These are phyloP conservation scores for Penicillium arizonense DNA, from an alignment of 495 filamentous ascomycete species.

Conservation along the genomic window DNA sequence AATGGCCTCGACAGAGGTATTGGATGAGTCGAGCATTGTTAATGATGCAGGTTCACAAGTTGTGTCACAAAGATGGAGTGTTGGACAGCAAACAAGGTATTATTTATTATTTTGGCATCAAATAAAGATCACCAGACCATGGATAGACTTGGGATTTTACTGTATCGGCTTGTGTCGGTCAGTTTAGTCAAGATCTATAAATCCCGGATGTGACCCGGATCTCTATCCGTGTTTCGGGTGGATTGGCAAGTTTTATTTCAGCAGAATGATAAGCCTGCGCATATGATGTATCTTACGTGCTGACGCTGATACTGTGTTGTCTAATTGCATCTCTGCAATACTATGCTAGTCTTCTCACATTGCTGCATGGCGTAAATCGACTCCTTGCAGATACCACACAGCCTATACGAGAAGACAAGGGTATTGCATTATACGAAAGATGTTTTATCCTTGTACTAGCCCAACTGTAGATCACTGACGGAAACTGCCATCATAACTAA, in stretches of 20 bases:
- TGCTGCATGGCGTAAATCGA: no score
- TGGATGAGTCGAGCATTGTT: conserved; percentile 68
- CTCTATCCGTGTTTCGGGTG: conserved; percentile 18
- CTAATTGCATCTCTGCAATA: no score
- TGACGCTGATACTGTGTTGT: no score
- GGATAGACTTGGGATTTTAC: not conserved
- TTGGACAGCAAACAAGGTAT: not conserved
- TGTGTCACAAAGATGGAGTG: not conserved
- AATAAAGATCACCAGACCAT: no score
- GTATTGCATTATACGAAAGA: no score
- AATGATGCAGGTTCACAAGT: not conserved
- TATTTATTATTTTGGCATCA: not conserved
- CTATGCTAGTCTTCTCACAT: no score
- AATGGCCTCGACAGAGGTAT: conserved; percentile 64
- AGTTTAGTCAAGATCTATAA: conserved; percentile 17
- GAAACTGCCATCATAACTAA: no score
- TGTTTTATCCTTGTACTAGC: no score
- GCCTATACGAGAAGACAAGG: no score
- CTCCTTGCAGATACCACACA: no score
- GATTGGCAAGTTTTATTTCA: not conserved
- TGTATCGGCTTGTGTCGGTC: conserved; percentile 19
- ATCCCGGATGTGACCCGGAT: conserved; percentile 22
- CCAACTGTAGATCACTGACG: no score
- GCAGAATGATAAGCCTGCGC: no score
- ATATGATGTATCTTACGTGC: not conserved